Evolutionary conservation across 2,329 filamentous ascomycete species (phyloP), one percentile per base, ranked within the genome.

Genomic region (Magnaporthales sp.): DNA sequence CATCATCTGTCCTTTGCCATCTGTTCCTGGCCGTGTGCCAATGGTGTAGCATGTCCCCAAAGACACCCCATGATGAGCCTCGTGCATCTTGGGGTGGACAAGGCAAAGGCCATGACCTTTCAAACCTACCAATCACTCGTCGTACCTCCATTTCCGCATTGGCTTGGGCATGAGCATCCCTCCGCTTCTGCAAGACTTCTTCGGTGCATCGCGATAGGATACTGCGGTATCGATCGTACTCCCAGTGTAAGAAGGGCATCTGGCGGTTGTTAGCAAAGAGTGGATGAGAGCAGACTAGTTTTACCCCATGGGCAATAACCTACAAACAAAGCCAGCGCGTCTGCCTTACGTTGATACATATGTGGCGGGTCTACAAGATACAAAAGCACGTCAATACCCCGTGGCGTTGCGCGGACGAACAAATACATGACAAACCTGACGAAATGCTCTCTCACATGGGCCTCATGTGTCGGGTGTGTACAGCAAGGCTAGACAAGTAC

Each of bases 231-330:
- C 73, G 71, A 11, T 78, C 76, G 0, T 74, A 77, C 32, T 80
- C 78, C 78, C 78, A 80, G 26, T 80, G 78, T 1, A 80, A 73
- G 58, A 75, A 80, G 0, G 77, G 77, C 74, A 78, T 77, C 77
- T 80, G 24, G 11, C 6, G 4, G 15, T 4, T 11, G 4, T 30
- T 7, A n/a, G 38, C 22, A 61, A 27, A 38, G n/a, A 26, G 3
- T 11, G 11, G 30, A 58, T n/a, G 26, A 58, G 32, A 56, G 0
- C 30, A 24, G 22, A 10, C 24, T 13, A 27, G 19, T 13, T 31
- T 24, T n/a, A 19, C 30, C 11, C 5, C 13, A 26, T 24, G 9
- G n/a, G 10, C 8, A 19, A 10, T 13, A 62, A 22, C 63, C 46
- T 69, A 76, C 74, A 67, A 76, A 78, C 0, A 77, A 67, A 0